Base-by-base conservation (phyloP, 345 rosid genomes). In the Crucihimalaya himalaica region DNA sequence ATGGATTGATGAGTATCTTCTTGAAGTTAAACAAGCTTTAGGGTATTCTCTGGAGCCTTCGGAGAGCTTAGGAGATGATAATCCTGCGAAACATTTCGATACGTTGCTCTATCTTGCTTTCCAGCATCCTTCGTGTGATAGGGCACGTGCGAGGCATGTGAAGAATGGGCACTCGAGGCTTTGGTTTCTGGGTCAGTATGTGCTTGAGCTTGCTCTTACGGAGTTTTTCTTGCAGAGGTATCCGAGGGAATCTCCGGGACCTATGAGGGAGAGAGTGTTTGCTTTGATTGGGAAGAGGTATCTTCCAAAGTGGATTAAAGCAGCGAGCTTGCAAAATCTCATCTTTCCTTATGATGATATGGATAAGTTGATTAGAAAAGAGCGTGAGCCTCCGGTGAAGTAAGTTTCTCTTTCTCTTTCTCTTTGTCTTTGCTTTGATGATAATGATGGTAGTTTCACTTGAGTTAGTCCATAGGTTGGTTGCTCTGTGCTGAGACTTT, bases 71-170 rank as follows among this genome's bases (percentile, higher is more conserved):
- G 90, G 82, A 6, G 97, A 91, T 46, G 97, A 95, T 77, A 95
- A 89, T 68, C 99, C 97, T 0, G 99, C 96, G 8, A 92, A 89
- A 74, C 99, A 95, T 63, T 95, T 95, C 21, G 99, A 95, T 75
- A 81, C 91, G 15, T 52, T 95, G 80, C 73, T 91, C 21, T 91
- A 95, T 70, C 59, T 95, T 69, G 96, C 96, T 40, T 92, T 95
- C 72, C 99, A 91, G 87, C 97, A 95, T 53, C 97, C 88, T 12
- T 81, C 88, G 20, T 91, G 97, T 53, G 97, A 95, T 68, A 84
- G 97, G 83, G 84, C 93, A 0, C 86, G 83, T 2, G 89, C 93
- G 5, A 83, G 92, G 83, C 97, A 95, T 54, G 90, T 92, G 56
- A 87, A 87, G 83, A 84, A 81, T 8, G 99, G 91, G 50, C 97